These are phyloP conservation scores for Penicillium sp. DNA, from an alignment of 2,329 filamentous ascomycete genomes.

Conservation along the genomic window DNA sequence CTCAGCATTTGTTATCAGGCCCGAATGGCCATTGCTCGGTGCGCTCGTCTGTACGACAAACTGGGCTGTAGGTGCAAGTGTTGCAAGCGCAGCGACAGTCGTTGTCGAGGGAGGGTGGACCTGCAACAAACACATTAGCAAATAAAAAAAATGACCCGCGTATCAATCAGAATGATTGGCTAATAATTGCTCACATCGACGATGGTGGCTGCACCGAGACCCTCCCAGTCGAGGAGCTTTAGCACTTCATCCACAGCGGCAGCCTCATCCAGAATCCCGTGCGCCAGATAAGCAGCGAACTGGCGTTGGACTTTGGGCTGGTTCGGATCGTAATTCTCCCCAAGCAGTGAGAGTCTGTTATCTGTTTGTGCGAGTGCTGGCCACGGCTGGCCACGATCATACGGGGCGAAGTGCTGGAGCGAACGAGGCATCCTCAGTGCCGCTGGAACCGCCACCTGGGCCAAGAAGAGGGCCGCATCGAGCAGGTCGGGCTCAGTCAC, in stretches of 20 bases:
- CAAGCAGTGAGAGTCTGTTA: neutral
- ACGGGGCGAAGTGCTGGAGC: neutral
- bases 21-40: constrained; percentile 1
- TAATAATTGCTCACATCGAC: neutral
- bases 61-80: neutral
- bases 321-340: neutral
- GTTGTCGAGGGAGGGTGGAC: neutral
- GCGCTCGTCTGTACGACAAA: constrained; percentile 5
- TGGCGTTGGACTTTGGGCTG: constrained; percentile 7
- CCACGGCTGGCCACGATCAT: neutral
- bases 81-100: neutral
- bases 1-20: neutral
- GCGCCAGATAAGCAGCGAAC: constrained; percentile 7
- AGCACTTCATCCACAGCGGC: constrained; percentile 2
- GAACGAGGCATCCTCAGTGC: constrained; percentile 3
- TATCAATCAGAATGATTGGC: no score
- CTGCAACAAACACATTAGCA: neutral
- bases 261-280: constrained; percentile 4
- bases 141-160: no score
- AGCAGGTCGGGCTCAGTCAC: constrained; percentile 9
- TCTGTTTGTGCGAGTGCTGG: neutral
- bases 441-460: constrained; percentile 2
- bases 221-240: constrained; percentile 1
- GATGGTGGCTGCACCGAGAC: neutral
- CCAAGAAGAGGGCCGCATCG: constrained; percentile 5